Evolutionary conservation across 768 basidiomycete species (phyloP).

Genomic region (Lentinula raphanica): DNA sequence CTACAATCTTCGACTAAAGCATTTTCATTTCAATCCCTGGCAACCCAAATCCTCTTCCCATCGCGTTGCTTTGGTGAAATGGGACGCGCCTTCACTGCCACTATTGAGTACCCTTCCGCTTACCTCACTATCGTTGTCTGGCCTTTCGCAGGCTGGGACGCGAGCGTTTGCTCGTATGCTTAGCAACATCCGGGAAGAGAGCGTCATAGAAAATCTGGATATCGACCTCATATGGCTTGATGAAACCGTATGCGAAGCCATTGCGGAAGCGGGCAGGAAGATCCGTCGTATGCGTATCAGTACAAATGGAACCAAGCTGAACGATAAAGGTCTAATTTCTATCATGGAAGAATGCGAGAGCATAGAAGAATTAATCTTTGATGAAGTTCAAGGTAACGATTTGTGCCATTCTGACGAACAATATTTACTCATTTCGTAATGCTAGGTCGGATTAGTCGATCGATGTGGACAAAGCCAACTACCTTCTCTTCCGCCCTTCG

Average conservation of each 20-base stretch:
- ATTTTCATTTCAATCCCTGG: constrained; percentile 17
- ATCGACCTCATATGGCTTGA: constrained; percentile 36
- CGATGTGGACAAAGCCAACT: constrained; percentile 28
- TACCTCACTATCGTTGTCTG: constrained; percentile 23
- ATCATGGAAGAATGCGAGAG: constrained; percentile 29
- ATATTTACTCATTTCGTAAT: neutral
- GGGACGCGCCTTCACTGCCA: constrained; percentile 32
- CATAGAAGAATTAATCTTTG: constrained; percentile 26
- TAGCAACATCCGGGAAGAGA: constrained; percentile 20
- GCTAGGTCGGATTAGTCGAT: constrained; percentile 29
- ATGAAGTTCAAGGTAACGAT: constrained; percentile 32
- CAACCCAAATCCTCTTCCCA: constrained; percentile 3
- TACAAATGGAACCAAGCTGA: constrained; percentile 33
- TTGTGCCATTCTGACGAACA: neutral
- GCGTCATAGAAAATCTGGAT: constrained; percentile 25
- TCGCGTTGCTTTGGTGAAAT: constrained; percentile 20
- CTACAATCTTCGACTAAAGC: constrained; percentile 18
- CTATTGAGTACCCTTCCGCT: constrained; percentile 24
- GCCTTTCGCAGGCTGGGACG: constrained; percentile 30
- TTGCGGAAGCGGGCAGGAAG: constrained; percentile 25
- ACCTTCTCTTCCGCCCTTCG: constrained; percentile 21
- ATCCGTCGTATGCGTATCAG: constrained; percentile 25
- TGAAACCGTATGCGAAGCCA: constrained; percentile 28
- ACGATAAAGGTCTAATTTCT: constrained; percentile 26
- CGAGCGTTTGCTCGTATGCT: constrained; percentile 24